Percentiles rank a stretch among this genome's conserved stretches.
These are phyloP conservation scores for Amanita rubescens DNA, from an alignment of 768 basidiomycete genomes.

Conservation along the genomic window DNA sequence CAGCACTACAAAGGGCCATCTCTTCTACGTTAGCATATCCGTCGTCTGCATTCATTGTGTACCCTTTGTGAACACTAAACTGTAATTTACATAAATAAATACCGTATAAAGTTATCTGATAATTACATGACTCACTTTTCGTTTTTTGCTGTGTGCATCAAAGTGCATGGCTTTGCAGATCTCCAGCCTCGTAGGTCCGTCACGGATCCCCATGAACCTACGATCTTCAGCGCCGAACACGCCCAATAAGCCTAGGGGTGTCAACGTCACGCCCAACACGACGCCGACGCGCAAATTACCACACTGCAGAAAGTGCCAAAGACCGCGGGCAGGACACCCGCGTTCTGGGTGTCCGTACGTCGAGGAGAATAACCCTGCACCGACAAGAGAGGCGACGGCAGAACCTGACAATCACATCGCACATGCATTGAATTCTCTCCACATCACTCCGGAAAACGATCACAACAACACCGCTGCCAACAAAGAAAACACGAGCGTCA, in stretches of 20 bases:
- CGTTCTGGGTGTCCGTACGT: conserved; percentile 52
- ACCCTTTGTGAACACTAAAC: conserved; percentile 4
- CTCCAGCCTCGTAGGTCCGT: not conserved
- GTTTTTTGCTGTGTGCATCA: not conserved
- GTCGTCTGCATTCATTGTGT: conserved; percentile 1
- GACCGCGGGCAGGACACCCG: conserved; percentile 51
- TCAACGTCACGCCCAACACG: conserved; percentile 15
- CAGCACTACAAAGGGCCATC: not conserved
- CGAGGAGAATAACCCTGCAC: conserved; percentile 14
- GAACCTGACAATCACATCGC: conserved; percentile 17
- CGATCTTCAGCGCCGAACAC: conserved; percentile 17
- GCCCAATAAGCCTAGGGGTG: conserved; percentile 11
- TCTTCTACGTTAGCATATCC: not conserved
- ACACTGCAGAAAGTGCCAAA: conserved; percentile 47
- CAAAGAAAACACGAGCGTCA: not conserved
- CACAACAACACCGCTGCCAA: not conserved
- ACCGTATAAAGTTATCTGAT: conserved; percentile 3
- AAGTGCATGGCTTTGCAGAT: not conserved
- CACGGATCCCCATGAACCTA: conserved; percentile 14
- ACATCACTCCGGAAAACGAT: conserved; percentile 22
- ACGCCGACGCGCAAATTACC: conserved; percentile 42
- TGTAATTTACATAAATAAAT: conserved; percentile 7
- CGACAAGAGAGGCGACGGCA: not conserved
- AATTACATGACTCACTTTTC: not conserved
- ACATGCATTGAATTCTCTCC: conserved; percentile 40